A percentile compares a stretch with the other conserved stretches of the same genome.
These are phyloP conservation scores for Cryptosporidium meleagridis DNA, from an alignment of 169 alveolate species.

Conservation along the genomic window DNA sequence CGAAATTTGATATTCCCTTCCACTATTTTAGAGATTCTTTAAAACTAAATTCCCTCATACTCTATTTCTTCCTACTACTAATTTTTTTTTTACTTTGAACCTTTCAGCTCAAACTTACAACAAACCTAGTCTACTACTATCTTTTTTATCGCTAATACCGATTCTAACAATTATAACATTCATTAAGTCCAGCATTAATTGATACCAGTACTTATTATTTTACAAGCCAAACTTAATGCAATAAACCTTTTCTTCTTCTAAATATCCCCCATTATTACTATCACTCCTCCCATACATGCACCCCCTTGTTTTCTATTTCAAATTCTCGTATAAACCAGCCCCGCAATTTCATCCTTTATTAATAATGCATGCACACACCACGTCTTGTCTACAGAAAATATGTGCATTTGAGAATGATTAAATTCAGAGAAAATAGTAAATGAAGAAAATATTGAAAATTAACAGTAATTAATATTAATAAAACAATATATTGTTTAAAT, in stretches of 20 bases:
- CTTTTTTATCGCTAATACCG: too few species aligned
- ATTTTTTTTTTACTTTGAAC: too few species aligned
- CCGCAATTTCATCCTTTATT: not conserved
- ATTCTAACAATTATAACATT: not conserved
- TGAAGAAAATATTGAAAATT: not conserved
- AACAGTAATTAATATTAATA: not conserved
- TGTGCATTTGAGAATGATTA: not conserved
- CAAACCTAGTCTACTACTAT: not conserved
- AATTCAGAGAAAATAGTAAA: not conserved
- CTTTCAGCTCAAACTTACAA: not conserved
- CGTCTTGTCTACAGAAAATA: not conserved
- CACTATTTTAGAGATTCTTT: not conserved
- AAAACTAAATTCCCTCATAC: too few species aligned
- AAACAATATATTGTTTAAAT: too few species aligned
- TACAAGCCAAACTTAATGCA: not conserved
- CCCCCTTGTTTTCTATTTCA: not conserved
- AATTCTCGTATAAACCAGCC: too few species aligned
- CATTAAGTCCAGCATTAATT: not conserved
- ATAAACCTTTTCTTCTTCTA: not conserved
- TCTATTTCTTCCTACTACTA: too few species aligned
- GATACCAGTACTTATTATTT: not conserved
- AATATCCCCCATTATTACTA: not conserved
- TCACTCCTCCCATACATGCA: not conserved
- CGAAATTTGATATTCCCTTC: too few species aligned
- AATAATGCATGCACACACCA: not conserved